Base-by-base conservation (phyloP, 345 rosid genomes). In the Sonneratia alba region DNA sequence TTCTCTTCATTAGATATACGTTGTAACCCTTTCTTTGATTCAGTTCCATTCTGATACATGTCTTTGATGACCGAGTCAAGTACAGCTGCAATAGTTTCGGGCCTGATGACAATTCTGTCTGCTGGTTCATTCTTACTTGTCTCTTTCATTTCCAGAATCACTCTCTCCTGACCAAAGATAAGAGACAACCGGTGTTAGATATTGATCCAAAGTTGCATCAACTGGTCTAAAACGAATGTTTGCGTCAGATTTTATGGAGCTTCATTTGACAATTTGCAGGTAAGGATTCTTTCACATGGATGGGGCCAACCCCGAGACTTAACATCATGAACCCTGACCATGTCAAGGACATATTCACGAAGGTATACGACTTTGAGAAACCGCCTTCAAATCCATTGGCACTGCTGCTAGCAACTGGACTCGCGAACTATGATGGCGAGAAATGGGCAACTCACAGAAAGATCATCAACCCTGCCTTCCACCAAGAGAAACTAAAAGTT, bases 381-480 rank as follows among this genome's bases (percentile, higher is more conserved):
- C 64, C 74, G 10, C 4, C 1, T 22, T 1, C 65, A 16, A 74
- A 70, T 55, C 80, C 80, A 66, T 64, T 73, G 43, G 68, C 12
- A 2, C 61, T 34, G 71, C 19, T 74, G 71, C 69, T 78, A 1
- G 19, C 47, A 0, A 7, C 5, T 38, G 80, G 80, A 22, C 77
- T 78, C 32, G 4, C 18, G 0, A 22, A 0, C 62, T 43, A 51
- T 21, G 69, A 74, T n/a, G 80, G 77, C 6, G 74, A 78, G 34
- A 70, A 73, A 56, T 78, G 80, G 77, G 57, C 38, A 21, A 56
- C 36, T 40, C 70, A 66, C 57, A 47, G 77, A n/a, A 78, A 71
- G 55, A 70, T 78, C 45, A 70, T 78, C 56, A 78, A 78, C 63
- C 80, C 80, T 4, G 80, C 80, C 15, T 68, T 68, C 53, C 70